Evolutionary conservation across 202 grass and related monocot genomes (phyloP), one percentile per base, ranked within the genome.

Genomic region (Setaria viridis): DNA sequence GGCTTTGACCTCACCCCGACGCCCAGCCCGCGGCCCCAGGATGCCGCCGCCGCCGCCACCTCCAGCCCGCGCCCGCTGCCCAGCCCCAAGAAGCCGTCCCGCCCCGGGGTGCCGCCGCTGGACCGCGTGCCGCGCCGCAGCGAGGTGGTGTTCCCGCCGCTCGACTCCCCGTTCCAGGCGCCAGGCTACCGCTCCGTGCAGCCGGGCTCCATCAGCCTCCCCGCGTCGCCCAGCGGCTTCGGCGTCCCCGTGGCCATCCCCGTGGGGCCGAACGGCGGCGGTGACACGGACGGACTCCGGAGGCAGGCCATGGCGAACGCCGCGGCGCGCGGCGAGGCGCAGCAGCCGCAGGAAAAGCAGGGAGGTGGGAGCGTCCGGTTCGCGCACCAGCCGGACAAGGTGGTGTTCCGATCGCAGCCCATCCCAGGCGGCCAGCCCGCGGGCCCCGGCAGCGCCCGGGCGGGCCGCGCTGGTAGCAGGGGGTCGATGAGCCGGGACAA

Each of bases 341-440:
- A 55, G 39, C 76, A 64, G 16, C 67, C 74, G 5, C 70, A 1
- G 58, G 78, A 14, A 4, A 63, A 77, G 74, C 15, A 7, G 13
- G 33, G 57, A 8, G 39, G 39, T 6, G 70, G 78, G n/a, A 14
- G 34, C 25, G 70, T 86, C n/a, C 76, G 84, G 72, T 88, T 60
- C 76, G 80, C 46, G 41, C 78, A 74, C 32, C 72, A 82, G 70
- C 82, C 68, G 17, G 82, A 84, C 80, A 90, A 84, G 84, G 66
- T 60, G 48, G 84, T 68, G 79, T 94, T 93, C 87, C 82, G 86
- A 17, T 89, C 95, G 19, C 92, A 97, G 78, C 87, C 92, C 7
- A 91, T 85, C 11, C 80, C 67, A 25, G 73, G 64, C 37, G 76
- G 62, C 13, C 7, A 46, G 62, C 75, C 51, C 2, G 4, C 47